A percentile compares a stretch with the other conserved stretches of the same genome.
Evolutionary conservation across 2,329 filamentous ascomycete species (phyloP).

Genomic region (Annulohypoxylon truncatum): DNA sequence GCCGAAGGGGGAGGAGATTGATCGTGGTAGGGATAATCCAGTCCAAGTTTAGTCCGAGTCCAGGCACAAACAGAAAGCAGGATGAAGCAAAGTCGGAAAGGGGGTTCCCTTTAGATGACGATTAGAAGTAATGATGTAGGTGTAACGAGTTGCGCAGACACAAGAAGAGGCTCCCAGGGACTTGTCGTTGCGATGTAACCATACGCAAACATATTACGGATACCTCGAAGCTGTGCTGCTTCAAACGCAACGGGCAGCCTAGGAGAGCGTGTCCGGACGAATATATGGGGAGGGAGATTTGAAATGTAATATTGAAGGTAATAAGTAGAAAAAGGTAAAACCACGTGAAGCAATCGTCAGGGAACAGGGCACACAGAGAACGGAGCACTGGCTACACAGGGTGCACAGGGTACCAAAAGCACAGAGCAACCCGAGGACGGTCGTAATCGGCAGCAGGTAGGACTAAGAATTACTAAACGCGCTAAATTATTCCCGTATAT

Average conservation of each 20-base stretch:
- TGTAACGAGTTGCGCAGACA: conserved; percentile 19
- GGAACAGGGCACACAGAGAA: conserved; percentile 3
- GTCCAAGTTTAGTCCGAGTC: conserved; percentile 1
- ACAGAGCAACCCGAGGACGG: neutral
- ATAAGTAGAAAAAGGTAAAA: conserved; percentile 3
- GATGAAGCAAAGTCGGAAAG: conserved; percentile 1
- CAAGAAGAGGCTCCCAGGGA: conserved; percentile 23
- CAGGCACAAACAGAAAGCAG: neutral
- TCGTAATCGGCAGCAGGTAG: conserved; percentile 26
- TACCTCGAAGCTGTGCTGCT: conserved; percentile 17
- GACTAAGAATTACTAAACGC: conserved; percentile 29
- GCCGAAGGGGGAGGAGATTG: neutral
- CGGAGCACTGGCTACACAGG: neutral
- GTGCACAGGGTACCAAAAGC: neutral
- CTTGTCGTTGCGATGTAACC: conserved; percentile 31
- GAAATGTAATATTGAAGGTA: neutral
- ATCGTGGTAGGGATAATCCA: conserved; percentile 2
- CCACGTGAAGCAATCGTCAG: conserved; percentile 29
- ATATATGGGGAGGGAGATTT: neutral
- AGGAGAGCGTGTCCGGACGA: neutral
- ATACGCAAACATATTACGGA: conserved; percentile 37
- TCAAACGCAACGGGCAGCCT: conserved; percentile 15
- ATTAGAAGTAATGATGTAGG: conserved; percentile 17
- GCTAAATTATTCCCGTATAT: conserved; percentile 9
- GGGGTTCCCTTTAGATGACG: conserved; percentile 18